phyloP scores from a whole-genome alignment of 345 rosid genomes.

The Rhizophora apiculata region DNA sequence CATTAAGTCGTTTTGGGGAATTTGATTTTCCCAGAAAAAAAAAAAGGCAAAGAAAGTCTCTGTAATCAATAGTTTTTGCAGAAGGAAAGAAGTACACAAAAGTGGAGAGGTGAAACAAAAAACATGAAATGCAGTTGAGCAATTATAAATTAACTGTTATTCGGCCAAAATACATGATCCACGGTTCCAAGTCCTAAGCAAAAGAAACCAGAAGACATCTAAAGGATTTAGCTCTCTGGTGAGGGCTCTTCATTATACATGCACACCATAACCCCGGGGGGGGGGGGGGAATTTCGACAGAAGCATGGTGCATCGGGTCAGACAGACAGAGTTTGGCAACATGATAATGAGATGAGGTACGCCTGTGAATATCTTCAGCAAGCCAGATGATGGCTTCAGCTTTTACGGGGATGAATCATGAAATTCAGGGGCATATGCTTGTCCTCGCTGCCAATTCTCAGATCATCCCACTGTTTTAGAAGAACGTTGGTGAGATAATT shows the following conservation, averaged over 20 bases:
- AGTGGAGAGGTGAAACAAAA: neutral
- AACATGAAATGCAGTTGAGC: neutral
- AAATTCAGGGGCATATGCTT: conserved; percentile 52
- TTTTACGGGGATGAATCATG: conserved; percentile 66
- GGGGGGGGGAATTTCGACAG: no score
- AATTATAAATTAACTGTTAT: neutral
- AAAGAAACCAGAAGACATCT: conserved; percentile 5
- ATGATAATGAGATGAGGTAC: conserved; percentile 54
- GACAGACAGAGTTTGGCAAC: conserved; percentile 63
- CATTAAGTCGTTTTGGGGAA: neutral
- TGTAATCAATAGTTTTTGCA: no score
- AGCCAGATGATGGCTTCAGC: conserved; percentile 91
- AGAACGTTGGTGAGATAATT: conserved; percentile 75
- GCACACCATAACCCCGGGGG: conserved; percentile 10
- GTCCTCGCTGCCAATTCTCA: conserved; percentile 49
- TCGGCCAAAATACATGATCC: neutral
- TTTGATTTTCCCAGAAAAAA: neutral
- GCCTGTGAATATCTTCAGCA: conserved; percentile 70
- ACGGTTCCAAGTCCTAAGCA: neutral
- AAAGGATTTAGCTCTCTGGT: neutral
- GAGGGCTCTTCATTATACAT: neutral
- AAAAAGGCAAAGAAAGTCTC: no score
- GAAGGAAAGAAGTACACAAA: no score
- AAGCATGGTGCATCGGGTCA: conserved; percentile 56
- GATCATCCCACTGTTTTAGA: conserved; percentile 67